phyloP scores from a whole-genome alignment of 192 early-diverging fungal species.

The Umbelopsis isabellina region DNA sequence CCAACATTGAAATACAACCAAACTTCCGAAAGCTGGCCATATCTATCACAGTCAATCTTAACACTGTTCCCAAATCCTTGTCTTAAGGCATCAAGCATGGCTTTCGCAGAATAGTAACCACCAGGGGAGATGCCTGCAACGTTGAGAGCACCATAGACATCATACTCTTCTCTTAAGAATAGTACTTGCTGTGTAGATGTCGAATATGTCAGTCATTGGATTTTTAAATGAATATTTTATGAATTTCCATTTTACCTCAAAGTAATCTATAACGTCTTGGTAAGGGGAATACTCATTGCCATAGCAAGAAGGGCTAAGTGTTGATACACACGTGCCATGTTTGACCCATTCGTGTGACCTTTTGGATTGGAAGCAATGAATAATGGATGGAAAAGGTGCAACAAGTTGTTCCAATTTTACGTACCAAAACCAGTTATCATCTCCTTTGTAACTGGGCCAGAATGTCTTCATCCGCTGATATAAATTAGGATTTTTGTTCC shows the following conservation, averaged over 20 bases:
- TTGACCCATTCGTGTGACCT: slow-evolving; percentile 59
- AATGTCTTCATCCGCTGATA: slow-evolving; percentile 39
- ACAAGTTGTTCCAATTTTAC: not conserved
- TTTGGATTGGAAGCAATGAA: slow-evolving; percentile 26
- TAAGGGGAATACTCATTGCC: slow-evolving; percentile 41
- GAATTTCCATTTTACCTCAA: slow-evolving; percentile 22
- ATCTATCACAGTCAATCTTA: slow-evolving; percentile 44
- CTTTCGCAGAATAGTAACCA: slow-evolving; percentile 40
- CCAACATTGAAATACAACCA: slow-evolving; percentile 48
- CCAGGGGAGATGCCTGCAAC: slow-evolving; percentile 54
- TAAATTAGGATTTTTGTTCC: slow-evolving; percentile 28
- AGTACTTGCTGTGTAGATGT: slow-evolving; percentile 41
- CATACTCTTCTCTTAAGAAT: slow-evolving; percentile 40
- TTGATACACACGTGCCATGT: slow-evolving; percentile 53
- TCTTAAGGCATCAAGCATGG: slow-evolving; percentile 47
- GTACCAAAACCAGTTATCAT: slow-evolving; percentile 60
- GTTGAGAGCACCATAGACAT: slow-evolving; percentile 44
- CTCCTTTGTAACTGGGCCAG: slow-evolving; percentile 66
- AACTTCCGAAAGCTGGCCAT: slow-evolving; percentile 48
- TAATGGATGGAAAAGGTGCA: not conserved
- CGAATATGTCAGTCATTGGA: slow-evolving; percentile 51
- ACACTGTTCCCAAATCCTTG: slow-evolving; percentile 44
- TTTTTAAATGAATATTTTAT: slow-evolving; percentile 23
- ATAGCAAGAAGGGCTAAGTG: slow-evolving; percentile 44
- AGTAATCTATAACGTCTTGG: slow-evolving; percentile 45